A percentile compares a stretch with the other conserved stretches of the same genome.
Conservation (phyloP, 768 basidiomycete genomes). For the Termitomyces sp. region DNA sequence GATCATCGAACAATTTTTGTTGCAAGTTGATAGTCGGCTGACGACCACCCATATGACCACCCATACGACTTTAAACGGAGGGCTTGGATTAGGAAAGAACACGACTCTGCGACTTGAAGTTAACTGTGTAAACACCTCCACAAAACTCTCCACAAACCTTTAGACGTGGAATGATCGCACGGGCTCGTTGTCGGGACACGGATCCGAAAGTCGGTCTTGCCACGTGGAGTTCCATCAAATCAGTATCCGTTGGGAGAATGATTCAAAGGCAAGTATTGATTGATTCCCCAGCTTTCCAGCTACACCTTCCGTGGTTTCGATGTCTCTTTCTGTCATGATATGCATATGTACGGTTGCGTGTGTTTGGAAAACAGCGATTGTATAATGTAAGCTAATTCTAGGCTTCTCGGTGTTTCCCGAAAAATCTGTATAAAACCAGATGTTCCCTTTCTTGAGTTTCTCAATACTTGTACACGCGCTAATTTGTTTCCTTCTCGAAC, state of each 20-base stretch:
- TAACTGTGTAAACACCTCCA: too few relatives aligned
- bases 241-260: neutral
- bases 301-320: neutral
- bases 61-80: too few relatives aligned
- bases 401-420: neutral
- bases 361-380: too few relatives aligned
- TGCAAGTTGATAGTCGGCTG: neutral
- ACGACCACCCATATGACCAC: neutral
- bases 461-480: neutral
- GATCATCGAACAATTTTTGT: neutral
- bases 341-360: neutral
- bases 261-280: neutral
- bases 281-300: neutral
- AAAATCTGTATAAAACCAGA: neutral
- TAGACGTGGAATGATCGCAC: too few relatives aligned
- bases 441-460: neutral
- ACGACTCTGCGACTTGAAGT: too few relatives aligned
- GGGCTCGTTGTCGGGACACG: neutral
- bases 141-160: too few relatives aligned
- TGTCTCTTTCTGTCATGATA: neutral
- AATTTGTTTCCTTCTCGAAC: neutral
- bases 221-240: neutral
- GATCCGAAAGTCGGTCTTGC: neutral
- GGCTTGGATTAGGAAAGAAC: too few relatives aligned
- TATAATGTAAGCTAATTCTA: neutral